These are phyloP conservation scores for Neurospora crassa DNA, from an alignment of 2,329 filamentous ascomycete species.

Conservation along the genomic window DNA sequence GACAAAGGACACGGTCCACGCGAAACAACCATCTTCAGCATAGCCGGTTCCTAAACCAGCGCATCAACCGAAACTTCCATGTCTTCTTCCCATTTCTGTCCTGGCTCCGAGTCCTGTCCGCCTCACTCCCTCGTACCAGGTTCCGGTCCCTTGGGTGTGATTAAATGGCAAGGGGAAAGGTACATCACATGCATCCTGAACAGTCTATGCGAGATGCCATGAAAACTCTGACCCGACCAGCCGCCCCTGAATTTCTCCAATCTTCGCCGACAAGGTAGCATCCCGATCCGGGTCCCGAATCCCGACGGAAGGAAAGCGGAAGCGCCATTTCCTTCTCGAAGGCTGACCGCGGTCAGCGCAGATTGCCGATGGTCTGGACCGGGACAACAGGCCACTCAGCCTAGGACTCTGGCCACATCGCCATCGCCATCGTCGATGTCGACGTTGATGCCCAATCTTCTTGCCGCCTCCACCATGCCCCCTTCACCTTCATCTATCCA, in stretches of 20 bases:
- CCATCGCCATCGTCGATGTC: background rate
- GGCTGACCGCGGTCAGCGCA: background rate
- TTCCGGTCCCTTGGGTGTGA: background rate
- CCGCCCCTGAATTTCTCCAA: background rate
- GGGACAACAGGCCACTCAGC: background rate
- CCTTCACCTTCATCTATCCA: constrained; percentile 44
- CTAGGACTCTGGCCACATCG: background rate
- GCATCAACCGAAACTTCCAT: background rate
- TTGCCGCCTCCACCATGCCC: constrained; percentile 43
- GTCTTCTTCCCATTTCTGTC: background rate
- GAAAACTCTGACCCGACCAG: background rate
- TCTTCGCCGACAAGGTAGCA: background rate
- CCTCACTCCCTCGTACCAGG: background rate
- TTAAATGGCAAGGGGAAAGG: background rate
- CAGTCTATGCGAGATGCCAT: background rate
- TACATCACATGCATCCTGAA: background rate
- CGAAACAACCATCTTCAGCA: background rate
- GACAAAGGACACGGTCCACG: background rate
- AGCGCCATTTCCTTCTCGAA: constrained; percentile 1
- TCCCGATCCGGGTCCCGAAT: background rate
- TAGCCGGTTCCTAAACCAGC: background rate
- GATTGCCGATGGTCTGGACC: background rate
- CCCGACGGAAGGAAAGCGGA: background rate
- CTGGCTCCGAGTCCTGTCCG: background rate
- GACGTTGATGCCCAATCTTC: constrained; percentile 25